Evolutionary conservation across 805 yeast genomes (phyloP), one percentile per base, ranked within the genome.

Genomic region (Ogataea sp.): DNA sequence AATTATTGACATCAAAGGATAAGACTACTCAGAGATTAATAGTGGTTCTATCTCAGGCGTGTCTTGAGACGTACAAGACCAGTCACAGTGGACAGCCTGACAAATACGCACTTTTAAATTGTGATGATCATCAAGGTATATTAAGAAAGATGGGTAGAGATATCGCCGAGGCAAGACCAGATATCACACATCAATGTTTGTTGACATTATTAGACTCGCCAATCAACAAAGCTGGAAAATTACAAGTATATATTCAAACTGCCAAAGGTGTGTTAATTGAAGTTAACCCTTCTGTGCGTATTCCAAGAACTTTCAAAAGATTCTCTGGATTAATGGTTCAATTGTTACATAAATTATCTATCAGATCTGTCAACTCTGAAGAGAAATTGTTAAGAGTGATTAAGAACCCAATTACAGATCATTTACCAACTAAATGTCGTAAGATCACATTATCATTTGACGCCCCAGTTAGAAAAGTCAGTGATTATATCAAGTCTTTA

Each of bases 301-400:
- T 93, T 50, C 98, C 98, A 46, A 83, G 98, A 70, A 93, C 98
- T 1, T 93, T 93, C 68, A 93, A 93, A 65, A 81, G 98, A 62
- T 93, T 93, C 59, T 85, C 96, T 3, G 98, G 98, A 6, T 74
- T 93, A 50, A 93, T 93, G 97, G 98, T 93, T 35, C 98, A 93
- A 63, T 71, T 93, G 40, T 71, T 93, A 51, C 97, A 93, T 61
- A 84, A 87, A 64, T 71, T 93, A 49, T 83, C 95, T 38, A 93
- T 93, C 54, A 79, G 96, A 52, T 84, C 96, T 14, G 97, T 93
- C 39, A 87, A 89, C 63, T 85, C 96, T 9, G 96, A 90, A 62
- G 98, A 93, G 59, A 87, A 86, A 62, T 73, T 93, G 50, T 73
- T 93, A 48, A 89, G 81, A 64, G 97, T 93, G 38, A 89, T 93